A percentile compares a stretch with the other conserved stretches of the same genome.
phyloP scores from a whole-genome alignment of 108 stramenopile genomes.

The Fragilaria crotonensis region DNA sequence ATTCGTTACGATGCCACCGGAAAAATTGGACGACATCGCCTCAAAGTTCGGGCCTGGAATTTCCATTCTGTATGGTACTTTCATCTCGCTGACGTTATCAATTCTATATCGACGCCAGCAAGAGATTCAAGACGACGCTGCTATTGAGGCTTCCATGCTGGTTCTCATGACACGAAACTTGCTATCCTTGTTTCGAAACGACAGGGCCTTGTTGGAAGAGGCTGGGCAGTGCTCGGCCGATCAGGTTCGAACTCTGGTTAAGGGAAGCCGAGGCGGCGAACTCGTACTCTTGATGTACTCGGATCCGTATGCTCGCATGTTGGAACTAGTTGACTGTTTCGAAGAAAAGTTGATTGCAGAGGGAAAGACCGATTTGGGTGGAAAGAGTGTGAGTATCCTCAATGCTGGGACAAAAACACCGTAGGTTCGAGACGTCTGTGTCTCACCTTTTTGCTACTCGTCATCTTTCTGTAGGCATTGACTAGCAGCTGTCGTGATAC shows the following conservation, averaged over 20 bases:
- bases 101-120: slow-evolving; percentile 56
- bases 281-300: slow-evolving; percentile 49
- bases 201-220: slow-evolving; percentile 10
- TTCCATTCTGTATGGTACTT: slow-evolving; percentile 73
- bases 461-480: slow-evolving; percentile 11
- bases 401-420: background rate
- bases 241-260: slow-evolving; percentile 51
- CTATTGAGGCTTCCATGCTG: slow-evolving; percentile 43
- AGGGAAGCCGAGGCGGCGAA: slow-evolving; percentile 43
- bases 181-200: slow-evolving; percentile 15
- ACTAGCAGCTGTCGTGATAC: slow-evolving; percentile 30
- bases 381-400: slow-evolving; percentile 11
- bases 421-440: no score
- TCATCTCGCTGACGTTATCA: slow-evolving; percentile 51
- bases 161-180: slow-evolving; percentile 22
- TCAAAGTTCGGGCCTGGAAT: slow-evolving; percentile 59
- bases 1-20: slow-evolving; percentile 16
- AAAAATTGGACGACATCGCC: slow-evolving; percentile 21
- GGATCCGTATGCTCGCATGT: slow-evolving; percentile 55
- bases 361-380: slow-evolving; percentile 10
- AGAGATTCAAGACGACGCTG: slow-evolving; percentile 41
- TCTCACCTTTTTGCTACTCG: background rate
- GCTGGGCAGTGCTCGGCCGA: slow-evolving; percentile 39
- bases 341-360: slow-evolving; percentile 13
- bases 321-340: slow-evolving; percentile 27